phyloP scores from a whole-genome alignment of 1,284 basidiomycete genomes.

The Leccinum holopus region DNA sequence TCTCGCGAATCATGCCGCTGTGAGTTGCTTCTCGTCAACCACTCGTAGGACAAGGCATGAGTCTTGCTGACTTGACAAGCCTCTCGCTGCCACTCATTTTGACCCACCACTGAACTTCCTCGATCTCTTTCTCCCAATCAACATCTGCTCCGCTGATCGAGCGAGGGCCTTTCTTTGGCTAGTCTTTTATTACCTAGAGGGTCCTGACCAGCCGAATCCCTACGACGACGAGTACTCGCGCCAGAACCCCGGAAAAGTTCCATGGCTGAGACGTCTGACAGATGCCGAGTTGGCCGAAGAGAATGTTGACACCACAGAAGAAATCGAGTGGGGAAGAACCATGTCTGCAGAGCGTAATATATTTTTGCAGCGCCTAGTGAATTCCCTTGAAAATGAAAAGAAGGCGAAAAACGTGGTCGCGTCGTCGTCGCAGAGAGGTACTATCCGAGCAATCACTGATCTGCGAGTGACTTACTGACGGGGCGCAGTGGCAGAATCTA shows the following conservation, averaged over 20 bases:
- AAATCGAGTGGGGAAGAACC: conserved; percentile 61
- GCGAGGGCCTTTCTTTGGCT: conserved; percentile 79
- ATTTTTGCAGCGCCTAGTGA: conserved; percentile 62
- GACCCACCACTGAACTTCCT: conserved; percentile 73
- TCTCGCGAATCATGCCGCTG: conserved; percentile 66
- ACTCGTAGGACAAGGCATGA: background rate
- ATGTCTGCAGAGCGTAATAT: conserved; percentile 65
- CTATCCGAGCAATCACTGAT: conserved; percentile 1
- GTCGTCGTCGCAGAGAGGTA: conserved; percentile 30
- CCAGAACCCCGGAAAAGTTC: conserved; percentile 52
- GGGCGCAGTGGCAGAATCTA: conserved; percentile 22
- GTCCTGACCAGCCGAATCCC: conserved; percentile 55
- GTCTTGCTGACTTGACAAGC: conserved; percentile 41
- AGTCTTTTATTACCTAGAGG: conserved; percentile 75
- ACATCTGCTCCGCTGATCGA: conserved; percentile 67
- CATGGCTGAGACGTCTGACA: conserved; percentile 50
- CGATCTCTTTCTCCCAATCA: conserved; percentile 77
- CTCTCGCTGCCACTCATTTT: conserved; percentile 70
- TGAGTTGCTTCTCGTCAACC: conserved; percentile 37
- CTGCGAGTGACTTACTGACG: conserved; percentile 12
- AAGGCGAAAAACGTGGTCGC: conserved; percentile 39
- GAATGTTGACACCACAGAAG: conserved; percentile 68
- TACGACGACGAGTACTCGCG: conserved; percentile 60
- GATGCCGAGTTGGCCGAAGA: conserved; percentile 51
- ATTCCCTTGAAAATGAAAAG: conserved; percentile 48